Base-by-base conservation (phyloP, 106 monocot species). In the Apostasia shenzhenica region DNA sequence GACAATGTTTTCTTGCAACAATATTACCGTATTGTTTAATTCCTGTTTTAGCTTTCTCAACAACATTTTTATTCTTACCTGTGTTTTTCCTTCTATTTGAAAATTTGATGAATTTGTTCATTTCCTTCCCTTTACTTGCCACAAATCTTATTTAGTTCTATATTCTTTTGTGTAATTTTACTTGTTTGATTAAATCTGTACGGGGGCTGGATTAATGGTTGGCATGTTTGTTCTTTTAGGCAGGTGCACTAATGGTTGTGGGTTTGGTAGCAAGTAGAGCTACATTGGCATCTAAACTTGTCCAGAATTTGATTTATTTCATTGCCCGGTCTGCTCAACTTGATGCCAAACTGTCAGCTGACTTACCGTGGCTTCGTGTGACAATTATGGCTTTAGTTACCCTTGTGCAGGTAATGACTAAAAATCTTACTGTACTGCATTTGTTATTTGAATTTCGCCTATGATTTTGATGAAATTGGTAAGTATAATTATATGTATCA, bases 211-310 rank as follows among this genome's bases (percentile, higher is more conserved):
- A 13, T 14, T 72, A 37, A 6, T 67, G 41, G 55, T 57, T 65
- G 45, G 56, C 54, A 56, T 63, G 7, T 9, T 54, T 71, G 41
- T 7, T 26, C 11, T 57, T n/a, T 52, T 11, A 97, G 97, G 86
- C 89, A 78, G 86, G 89, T 71, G 97, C 92, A 57, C 75, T 97
- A 58, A 92, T 97, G 97, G 73, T 97, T 69, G 86, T 82, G 41
- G 92, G 89, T 67, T 76, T 89, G 60, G 41, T 97, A 43, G 86
- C 84, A 66, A 92, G 81, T 47, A 92, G 84, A 82, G 78, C 88
- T 52, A 77, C 84, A 57, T 72, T 97, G 54, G 57, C 82, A 48
- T 13, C 77, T 26, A 92, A 92, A 71, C 86, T 92, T 48, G 53
- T 81, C 38, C 81, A 89, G 38, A 85, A 75, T 61, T 74, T 97